Base-by-base conservation (phyloP, 2,329 filamentous ascomycete species). In the Colletotrichum viniferum region DNA sequence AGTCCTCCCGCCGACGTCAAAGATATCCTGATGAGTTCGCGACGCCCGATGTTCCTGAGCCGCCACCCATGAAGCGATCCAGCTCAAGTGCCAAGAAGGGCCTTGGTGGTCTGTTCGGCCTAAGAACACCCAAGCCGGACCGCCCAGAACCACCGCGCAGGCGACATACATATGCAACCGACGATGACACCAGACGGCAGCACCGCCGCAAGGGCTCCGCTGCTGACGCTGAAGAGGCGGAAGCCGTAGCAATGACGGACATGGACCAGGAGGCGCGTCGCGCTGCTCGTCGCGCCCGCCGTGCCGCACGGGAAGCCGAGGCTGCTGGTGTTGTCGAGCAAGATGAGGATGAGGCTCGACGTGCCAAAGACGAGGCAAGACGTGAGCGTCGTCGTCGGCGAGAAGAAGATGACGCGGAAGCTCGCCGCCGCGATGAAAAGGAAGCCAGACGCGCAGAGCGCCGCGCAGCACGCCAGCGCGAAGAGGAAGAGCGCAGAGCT, bases 261-360 rank as follows among this genome's bases (percentile, higher is more conserved):
- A 86, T 88, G 34, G 91, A 93, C 14, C 86, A 88, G 30, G 93
- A 94, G 81, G 91, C 90, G 26, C 89, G 91, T 63, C 89, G 89
- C 60, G 91, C 90, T 34, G 91, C 92, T 72, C 91, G 93, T n/a
- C 90, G 89, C 71, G 88, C 91, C 2, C 89, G 87, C 67, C 89
- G 88, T 18, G 88, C 89, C 3, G 90, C 92, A 72, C 85, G 84
- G 14, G 83, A 83, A 71, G 78, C 78, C 9, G 85, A 86, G 24
- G 77, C 83, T 30, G 26, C 55, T 12, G 85, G 86, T 16, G 74
- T 83, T 24, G 67, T 36, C n/a, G 88, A 91, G 28, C 87, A 84
- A 61, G 87, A 86, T 8, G 87, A 86, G 5, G 90, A 92, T 69
- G 92, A 93, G 65, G 86, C 89, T 7, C 90, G 90, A 61, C 87